Conservation (phyloP, 129 eudicot species). For the sunflower (Helianthus annuus) region DNA sequence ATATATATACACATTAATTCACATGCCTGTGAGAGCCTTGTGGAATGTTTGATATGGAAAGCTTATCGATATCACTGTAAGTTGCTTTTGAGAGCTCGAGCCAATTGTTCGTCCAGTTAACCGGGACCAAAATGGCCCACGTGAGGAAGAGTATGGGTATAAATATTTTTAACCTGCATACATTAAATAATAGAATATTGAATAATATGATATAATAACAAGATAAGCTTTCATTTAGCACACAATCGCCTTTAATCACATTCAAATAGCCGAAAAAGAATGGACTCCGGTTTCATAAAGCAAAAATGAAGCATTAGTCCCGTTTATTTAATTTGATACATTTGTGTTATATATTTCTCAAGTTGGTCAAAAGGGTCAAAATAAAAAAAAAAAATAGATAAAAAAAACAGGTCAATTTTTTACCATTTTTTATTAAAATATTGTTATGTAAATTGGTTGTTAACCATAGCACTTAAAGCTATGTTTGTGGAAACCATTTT, state of each 20-base stretch:
- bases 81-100: constrained; percentile 38
- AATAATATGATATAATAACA: not conserved
- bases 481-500: not conserved
- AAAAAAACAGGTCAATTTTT: not conserved
- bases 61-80: constrained; percentile 79
- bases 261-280: not conserved
- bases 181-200: not conserved
- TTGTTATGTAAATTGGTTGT: not conserved
- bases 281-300: not conserved
- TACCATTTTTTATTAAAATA: not conserved
- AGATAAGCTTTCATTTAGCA: not conserved
- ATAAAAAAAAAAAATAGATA: too few species aligned
- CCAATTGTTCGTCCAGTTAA: constrained; percentile 76
- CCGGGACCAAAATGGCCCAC: constrained; percentile 79
- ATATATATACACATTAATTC: too few species aligned
- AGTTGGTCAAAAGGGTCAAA: constrained; percentile 12
- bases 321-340: not conserved
- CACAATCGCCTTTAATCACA: not conserved
- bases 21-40: constrained; percentile 71
- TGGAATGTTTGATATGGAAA: constrained; percentile 88
- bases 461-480: not conserved
- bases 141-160: constrained; percentile 75
- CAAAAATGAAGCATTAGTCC: not conserved
- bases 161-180: constrained; percentile 85
- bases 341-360: not conserved